A percentile compares a stretch with the other conserved stretches of the same genome.
Conservation (phyloP, 495 filamentous ascomycete species). For the Hypomontagnella monticulosa region DNA sequence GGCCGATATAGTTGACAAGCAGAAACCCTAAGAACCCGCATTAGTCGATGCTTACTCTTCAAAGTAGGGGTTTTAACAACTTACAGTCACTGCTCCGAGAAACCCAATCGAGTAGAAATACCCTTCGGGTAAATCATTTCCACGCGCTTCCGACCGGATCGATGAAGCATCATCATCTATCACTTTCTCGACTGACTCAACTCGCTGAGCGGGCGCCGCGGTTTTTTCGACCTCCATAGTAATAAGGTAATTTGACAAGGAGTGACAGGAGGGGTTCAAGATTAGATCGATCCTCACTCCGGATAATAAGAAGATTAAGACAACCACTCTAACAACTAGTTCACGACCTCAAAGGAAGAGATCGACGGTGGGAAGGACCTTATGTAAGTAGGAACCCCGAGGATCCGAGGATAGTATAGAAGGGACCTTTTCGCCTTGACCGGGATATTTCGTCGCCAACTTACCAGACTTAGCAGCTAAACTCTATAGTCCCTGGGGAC, state of each 20-base stretch:
- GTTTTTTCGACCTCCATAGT: constrained; percentile 21
- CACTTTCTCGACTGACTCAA: constrained; percentile 13
- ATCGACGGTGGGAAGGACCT: constrained; percentile 5
- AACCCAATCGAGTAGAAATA: constrained; percentile 44
- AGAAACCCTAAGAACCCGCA: constrained; percentile 30
- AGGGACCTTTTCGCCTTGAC: background rate
- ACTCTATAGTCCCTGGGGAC: background rate
- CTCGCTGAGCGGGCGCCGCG: constrained; percentile 2
- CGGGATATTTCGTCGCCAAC: background rate
- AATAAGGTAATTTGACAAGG: background rate
- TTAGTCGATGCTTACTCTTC: background rate
- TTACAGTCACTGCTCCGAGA: constrained; percentile 38
- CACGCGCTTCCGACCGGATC: constrained; percentile 32
- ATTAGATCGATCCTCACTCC: background rate
- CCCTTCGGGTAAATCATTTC: constrained; percentile 40
- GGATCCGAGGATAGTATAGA: constrained; percentile 9
- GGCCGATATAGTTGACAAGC: constrained; percentile 40
- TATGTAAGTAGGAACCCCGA: constrained; percentile 12
- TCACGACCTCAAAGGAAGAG: constrained; percentile 3
- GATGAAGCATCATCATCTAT: constrained; percentile 35
- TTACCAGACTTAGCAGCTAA: constrained; percentile 15
- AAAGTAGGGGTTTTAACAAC: background rate
- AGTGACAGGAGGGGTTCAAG: constrained; percentile 3
- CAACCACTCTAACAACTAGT: constrained; percentile 10
- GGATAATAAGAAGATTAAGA: constrained; percentile 13